A percentile compares a stretch with the other conserved stretches of the same genome.
Evolutionary conservation across 1,284 basidiomycete genomes (phyloP).

Genomic region (Cystobasidium pallidum): DNA sequence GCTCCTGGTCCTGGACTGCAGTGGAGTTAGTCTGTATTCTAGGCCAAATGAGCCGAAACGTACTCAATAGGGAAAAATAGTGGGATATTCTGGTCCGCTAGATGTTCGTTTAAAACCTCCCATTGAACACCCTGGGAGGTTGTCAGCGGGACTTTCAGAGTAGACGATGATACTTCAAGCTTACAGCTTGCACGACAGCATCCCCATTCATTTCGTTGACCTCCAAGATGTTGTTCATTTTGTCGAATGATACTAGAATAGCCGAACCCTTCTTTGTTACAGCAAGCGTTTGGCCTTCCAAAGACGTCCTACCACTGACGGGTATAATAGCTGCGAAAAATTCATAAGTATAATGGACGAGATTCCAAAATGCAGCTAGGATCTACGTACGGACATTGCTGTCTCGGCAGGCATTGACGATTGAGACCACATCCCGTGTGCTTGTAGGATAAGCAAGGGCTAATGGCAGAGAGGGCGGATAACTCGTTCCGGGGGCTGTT

Average conservation of each 20-base stretch:
- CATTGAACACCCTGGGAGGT: slow-evolving; percentile 69
- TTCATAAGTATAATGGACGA: slow-evolving; percentile 60
- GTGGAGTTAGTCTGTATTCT: slow-evolving; percentile 16
- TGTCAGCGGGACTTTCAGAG: not conserved
- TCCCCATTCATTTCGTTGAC: slow-evolving; percentile 81
- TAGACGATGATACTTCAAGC: not conserved
- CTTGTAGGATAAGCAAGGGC: slow-evolving; percentile 50
- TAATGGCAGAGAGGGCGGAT: slow-evolving; percentile 49
- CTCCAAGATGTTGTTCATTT: slow-evolving; percentile 79
- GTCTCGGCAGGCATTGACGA: slow-evolving; percentile 60
- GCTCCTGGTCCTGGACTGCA: slow-evolving; percentile 68
- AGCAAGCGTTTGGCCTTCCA: slow-evolving; percentile 70
- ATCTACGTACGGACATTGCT: slow-evolving; percentile 31
- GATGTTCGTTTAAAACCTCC: slow-evolving; percentile 77
- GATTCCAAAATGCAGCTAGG: no score
- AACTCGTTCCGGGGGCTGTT: slow-evolving; percentile 37
- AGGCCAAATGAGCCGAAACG: slow-evolving; percentile 43
- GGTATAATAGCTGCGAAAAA: slow-evolving; percentile 69
- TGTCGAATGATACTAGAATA: slow-evolving; percentile 67
- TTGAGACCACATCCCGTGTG: slow-evolving; percentile 71
- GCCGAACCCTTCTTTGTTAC: slow-evolving; percentile 43
- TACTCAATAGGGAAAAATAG: slow-evolving; percentile 71
- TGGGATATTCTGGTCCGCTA: slow-evolving; percentile 31
- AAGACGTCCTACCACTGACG: slow-evolving; percentile 68
- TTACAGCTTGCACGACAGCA: slow-evolving; percentile 67